These are phyloP conservation scores for Dionaea muscipula DNA, from an alignment of 179 eudicot species.

Conservation along the genomic window DNA sequence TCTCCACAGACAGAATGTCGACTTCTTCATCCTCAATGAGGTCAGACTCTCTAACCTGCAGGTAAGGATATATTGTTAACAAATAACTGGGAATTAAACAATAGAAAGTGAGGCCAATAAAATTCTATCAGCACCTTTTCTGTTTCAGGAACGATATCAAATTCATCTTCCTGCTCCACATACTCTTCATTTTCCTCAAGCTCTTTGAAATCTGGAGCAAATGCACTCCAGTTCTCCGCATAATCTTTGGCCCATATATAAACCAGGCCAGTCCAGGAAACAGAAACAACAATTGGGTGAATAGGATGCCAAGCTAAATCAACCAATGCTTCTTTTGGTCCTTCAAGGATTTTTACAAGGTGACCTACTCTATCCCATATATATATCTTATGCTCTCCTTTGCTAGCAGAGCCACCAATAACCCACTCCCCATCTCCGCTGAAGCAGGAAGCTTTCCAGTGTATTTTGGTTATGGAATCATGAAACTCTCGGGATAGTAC, in stretches of 20 bases:
- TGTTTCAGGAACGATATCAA: conserved; percentile 71
- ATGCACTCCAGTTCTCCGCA: conserved; percentile 97
- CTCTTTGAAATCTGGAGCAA: conserved; percentile 96
- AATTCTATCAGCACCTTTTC: conserved; percentile 46
- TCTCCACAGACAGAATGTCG: conserved; percentile 64
- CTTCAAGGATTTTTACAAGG: conserved; percentile 95
- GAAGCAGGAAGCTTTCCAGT: conserved; percentile 95
- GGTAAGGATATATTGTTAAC: not conserved
- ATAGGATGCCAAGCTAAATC: conserved; percentile 99
- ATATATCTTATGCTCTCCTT: conserved; percentile 96
- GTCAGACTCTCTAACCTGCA: conserved; percentile 67
- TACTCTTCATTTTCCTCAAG: conserved; percentile 99
- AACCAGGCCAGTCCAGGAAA: conserved; percentile 68
- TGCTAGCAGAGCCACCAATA: conserved; percentile 86
- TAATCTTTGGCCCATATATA: conserved; percentile 98
- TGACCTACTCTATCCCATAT: conserved; percentile 91
- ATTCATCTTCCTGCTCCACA: conserved; percentile 94
- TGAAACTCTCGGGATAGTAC: conserved; percentile 76
- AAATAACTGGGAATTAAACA: not conserved
- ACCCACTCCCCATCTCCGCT: conserved; percentile 99
- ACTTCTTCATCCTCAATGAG: conserved; percentile 74
- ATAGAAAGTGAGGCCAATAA: not conserved
- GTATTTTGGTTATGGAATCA: conserved; percentile 80
- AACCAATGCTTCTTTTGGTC: conserved; percentile 82
- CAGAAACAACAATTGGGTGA: conserved; percentile 77